These are phyloP conservation scores for Scedosporium aurantiacum DNA, from an alignment of 2,329 filamentous ascomycete species.

Conservation along the genomic window DNA sequence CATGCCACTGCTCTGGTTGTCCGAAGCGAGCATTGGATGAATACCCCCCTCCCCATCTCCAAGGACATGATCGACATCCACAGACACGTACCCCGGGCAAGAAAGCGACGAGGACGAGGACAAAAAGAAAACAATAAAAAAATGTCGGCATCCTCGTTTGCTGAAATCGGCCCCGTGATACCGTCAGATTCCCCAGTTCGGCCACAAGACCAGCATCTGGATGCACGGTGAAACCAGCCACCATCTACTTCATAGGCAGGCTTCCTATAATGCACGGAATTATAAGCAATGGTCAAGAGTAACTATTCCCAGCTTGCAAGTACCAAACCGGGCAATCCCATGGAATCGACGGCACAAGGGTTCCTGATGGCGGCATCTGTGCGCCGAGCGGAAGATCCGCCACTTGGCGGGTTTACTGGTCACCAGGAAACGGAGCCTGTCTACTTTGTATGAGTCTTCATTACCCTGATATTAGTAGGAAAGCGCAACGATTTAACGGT, in stretches of 20 bases:
- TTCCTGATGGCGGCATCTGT: not conserved
- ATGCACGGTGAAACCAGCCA: not conserved
- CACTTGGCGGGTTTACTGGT: constrained; percentile 1
- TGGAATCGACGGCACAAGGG: not conserved
- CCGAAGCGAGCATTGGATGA: not conserved
- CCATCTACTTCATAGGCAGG: not conserved
- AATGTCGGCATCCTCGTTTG: not conserved
- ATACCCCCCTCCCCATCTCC: not conserved
- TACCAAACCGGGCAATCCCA: not conserved
- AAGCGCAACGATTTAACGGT: not conserved
- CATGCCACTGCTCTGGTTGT: not conserved
- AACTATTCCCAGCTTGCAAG: not conserved
- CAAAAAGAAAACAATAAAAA: not conserved
- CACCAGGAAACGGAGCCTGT: not conserved
- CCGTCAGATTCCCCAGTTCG: not conserved
- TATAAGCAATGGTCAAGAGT: not conserved
- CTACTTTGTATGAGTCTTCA: not conserved
- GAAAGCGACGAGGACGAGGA: not conserved
- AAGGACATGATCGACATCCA: not conserved
- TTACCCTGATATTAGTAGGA: not conserved
- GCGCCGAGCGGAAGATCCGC: not conserved
- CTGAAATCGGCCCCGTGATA: not conserved
- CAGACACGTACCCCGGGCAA: not conserved
- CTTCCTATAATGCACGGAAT: not conserved
- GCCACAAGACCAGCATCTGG: not conserved